Evolutionary conservation across 2,329 filamentous ascomycete species (phyloP).

Genomic region (Zasmidium citrigriseum): DNA sequence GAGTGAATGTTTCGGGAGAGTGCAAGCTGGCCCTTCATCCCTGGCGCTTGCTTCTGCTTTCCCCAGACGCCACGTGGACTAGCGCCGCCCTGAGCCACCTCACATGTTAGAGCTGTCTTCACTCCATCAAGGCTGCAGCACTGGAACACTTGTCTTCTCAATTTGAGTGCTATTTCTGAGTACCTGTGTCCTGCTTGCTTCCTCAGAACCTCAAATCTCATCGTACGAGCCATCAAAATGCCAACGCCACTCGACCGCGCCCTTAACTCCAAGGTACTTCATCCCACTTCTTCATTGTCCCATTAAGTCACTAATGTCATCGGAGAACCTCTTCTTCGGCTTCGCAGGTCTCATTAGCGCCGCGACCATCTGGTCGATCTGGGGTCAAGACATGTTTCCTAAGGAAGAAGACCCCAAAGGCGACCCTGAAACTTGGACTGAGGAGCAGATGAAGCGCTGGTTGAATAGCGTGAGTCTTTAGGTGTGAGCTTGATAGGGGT

Average conservation of each 20-base stretch:
- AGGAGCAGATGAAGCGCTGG: constrained; percentile 79
- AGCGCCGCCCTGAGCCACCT: constrained; percentile 3
- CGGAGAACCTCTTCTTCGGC: constrained; percentile 53
- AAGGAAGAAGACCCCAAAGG: constrained; percentile 73
- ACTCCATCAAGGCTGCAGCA: not conserved
- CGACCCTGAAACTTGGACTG: constrained; percentile 72
- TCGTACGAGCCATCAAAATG: constrained; percentile 37
- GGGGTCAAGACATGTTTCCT: constrained; percentile 83
- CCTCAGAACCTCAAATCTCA: not conserved
- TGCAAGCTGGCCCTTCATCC: too few relatives aligned
- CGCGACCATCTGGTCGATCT: constrained; percentile 80
- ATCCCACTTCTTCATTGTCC: not conserved
- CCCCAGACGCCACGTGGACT: constrained; percentile 10
- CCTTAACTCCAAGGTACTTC: constrained; percentile 45
- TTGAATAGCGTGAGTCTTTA: constrained; percentile 67
- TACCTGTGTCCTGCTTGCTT: not conserved
- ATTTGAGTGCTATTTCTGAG: not conserved
- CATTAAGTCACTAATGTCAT: not conserved
- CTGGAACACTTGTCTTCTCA: not conserved
- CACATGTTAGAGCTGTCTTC: not conserved
- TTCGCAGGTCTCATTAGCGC: constrained; percentile 82
- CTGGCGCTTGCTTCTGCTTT: not conserved
- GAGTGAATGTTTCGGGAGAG: constrained; percentile 5
- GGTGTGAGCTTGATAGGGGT: not conserved
- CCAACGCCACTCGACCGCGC: constrained; percentile 53